Percentiles rank a stretch among this genome's conserved stretches.
Evolutionary conservation across 1,139 yeast genomes (phyloP).

Genomic region (Pichia sp.): DNA sequence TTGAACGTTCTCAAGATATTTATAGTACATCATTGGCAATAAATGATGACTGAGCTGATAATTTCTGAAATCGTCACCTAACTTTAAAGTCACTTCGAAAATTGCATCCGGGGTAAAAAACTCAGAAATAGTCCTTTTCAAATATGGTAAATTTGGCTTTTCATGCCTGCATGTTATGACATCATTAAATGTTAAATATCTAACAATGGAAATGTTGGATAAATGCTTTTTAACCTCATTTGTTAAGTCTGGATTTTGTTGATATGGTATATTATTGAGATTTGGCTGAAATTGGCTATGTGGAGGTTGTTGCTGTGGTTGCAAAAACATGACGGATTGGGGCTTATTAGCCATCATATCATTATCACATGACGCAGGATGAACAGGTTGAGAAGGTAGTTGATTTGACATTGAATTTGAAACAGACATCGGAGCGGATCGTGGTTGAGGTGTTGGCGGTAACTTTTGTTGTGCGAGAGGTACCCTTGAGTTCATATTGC

Average conservation of each 20-base stretch:
- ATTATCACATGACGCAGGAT: too few species aligned
- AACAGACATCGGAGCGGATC: too few species aligned
- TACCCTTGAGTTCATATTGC: too few species aligned
- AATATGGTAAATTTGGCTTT: conserved; percentile 25
- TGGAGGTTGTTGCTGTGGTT: too few species aligned
- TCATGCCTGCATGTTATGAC: conserved; percentile 12
- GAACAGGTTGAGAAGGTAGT: too few species aligned
- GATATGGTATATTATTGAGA: neutral
- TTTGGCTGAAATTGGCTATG: too few species aligned
- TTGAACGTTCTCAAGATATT: conserved; percentile 47
- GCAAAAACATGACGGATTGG: too few species aligned
- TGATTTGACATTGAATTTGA: too few species aligned
- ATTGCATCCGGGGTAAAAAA: conserved; percentile 42
- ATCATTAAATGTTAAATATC: conserved; percentile 20
- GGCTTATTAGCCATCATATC: too few species aligned
- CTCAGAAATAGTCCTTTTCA: conserved; percentile 39
- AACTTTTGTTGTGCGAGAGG: too few species aligned
- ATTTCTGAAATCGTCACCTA: conserved; percentile 39
- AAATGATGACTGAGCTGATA: conserved; percentile 59
- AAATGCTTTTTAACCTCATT: conserved; percentile 21
- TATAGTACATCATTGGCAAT: conserved; percentile 36
- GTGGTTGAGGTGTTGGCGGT: too few species aligned
- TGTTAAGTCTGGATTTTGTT: neutral
- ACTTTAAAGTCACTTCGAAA: conserved; percentile 36
- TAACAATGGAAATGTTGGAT: conserved; percentile 22